Base-by-base conservation (phyloP, 1,139 yeast species). In the Diutina ranongensis region DNA sequence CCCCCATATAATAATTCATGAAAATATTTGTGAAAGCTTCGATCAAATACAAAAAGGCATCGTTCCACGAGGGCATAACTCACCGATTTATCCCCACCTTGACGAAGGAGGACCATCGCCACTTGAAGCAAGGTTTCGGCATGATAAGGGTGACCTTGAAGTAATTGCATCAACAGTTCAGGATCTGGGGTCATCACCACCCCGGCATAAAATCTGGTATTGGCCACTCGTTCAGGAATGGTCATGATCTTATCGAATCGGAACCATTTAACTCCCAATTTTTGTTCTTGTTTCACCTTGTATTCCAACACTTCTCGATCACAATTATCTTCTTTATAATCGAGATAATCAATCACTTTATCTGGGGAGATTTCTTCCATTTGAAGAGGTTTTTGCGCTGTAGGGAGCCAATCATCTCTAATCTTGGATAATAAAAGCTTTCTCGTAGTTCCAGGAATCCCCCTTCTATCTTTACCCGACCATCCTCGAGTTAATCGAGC, bases 351-450 rank as follows among this genome's bases (percentile, higher is more conserved):
- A 5, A 69, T 55, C 2, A 74, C 49, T 13, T 78, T 78, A 1
- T 60, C 62, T 0, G 53, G 52, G 0, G 57, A 57, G 16, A 81
- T 52, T 53, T 78, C 80, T 32, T 76, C 80, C 87, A 85, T 79
- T 2, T 62, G 58, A 44, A 85, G 58, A 5, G 84, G 83, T 49
- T 81, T 80, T 48, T 73, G 71, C 18, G 75, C 65, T 0, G 87
- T 76, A 1, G 95, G 95, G 16, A 85, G 61, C 84, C 92, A 86
- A 57, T 84, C 94, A 51, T 84, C 89, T 57, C 83, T 75, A 40
- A 87, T 78, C 54, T 80, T 79, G 0, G 94, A 80, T 49, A 87
- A 67, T 10, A 77, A 67, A 45, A 85, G 62, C 53, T 82, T 82
- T 51, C 88, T 70, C 0, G 80, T 63, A 0, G 86, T 76, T 8